Evolutionary conservation across 2,329 filamentous ascomycete species (phyloP).

Genomic region (Sporothrix curviconia): DNA sequence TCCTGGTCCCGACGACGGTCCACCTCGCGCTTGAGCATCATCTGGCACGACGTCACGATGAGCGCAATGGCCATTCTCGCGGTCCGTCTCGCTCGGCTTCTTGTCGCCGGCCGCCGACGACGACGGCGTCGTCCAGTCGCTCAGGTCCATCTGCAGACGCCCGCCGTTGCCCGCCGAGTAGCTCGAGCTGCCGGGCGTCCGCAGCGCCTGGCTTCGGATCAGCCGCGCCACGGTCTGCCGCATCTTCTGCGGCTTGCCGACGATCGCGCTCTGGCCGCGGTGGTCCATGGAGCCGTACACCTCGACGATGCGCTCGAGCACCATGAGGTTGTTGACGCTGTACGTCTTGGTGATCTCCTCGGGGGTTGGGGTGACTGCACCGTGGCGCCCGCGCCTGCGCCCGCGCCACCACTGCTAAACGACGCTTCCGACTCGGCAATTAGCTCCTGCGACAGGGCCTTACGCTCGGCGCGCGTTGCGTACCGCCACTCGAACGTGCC

Average conservation of each 20-base stretch:
- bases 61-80: constrained; percentile 42
- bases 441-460: constrained; percentile 22
- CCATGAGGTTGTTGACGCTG: constrained; percentile 36
- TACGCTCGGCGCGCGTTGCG: constrained; percentile 39
- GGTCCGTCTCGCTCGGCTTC: constrained; percentile 22
- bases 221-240: constrained; percentile 36
- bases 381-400: no score
- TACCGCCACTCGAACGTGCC: constrained; percentile 54
- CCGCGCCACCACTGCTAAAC: no score
- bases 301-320: constrained; percentile 43
- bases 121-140: constrained; percentile 33
- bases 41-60: constrained; percentile 48
- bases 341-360: constrained; percentile 22
- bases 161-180: constrained; percentile 46
- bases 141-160: constrained; percentile 30
- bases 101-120: constrained; percentile 12
- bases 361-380: neutral
- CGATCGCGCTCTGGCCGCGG: constrained; percentile 6
- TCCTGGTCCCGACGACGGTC: constrained; percentile 50
- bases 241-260: constrained; percentile 26
- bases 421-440: no score
- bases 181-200: constrained; percentile 33
- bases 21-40: constrained; percentile 61
- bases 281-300: constrained; percentile 3
- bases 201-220: constrained; percentile 33